A percentile compares a stretch with the other conserved stretches of the same genome.
These are phyloP conservation scores for Aspergillus sp. DNA, from an alignment of 2,329 filamentous ascomycete genomes.

Conservation along the genomic window DNA sequence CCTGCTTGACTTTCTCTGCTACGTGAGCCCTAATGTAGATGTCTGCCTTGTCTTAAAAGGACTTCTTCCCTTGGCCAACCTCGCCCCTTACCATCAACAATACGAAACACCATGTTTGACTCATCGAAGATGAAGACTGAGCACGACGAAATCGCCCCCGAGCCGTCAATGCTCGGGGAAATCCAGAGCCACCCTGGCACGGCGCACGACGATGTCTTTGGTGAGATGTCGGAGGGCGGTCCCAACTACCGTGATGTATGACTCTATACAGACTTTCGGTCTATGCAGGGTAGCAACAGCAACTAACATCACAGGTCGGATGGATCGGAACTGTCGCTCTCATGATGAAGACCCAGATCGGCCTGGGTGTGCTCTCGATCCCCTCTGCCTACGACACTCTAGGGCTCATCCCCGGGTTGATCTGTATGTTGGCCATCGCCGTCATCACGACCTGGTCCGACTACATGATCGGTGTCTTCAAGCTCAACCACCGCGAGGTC, in stretches of 20 bases:
- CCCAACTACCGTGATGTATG: conserved; percentile 34
- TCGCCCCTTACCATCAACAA: too few relatives aligned
- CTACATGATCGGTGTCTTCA: conserved; percentile 52
- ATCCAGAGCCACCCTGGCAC: neutral
- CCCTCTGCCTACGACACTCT: conserved; percentile 46
- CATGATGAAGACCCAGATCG: conserved; percentile 49
- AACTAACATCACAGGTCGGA: conserved; percentile 29
- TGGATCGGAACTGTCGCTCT: conserved; percentile 46
- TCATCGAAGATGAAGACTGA: neutral
- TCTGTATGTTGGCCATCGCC: conserved; percentile 42
- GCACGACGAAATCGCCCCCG: neutral
- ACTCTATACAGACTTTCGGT: neutral
- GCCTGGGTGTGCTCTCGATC: conserved; percentile 49
- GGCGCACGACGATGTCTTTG: conserved; percentile 35
- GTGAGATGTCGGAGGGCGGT: conserved; percentile 33
- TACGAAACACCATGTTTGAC: neutral
- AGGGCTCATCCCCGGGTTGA: conserved; percentile 49
- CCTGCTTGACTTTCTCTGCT: too few relatives aligned
- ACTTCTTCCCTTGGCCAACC: too few relatives aligned
- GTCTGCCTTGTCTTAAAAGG: too few relatives aligned
- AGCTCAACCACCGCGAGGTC: conserved; percentile 54
- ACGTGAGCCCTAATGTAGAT: too few relatives aligned
- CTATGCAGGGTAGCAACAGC: too few relatives aligned
- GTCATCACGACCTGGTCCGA: conserved; percentile 51
- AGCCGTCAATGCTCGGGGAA: neutral